A percentile compares a stretch with the other conserved stretches of the same genome.
Conservation (phyloP, 305 asterid species). For the Fraxinus dipetala region DNA sequence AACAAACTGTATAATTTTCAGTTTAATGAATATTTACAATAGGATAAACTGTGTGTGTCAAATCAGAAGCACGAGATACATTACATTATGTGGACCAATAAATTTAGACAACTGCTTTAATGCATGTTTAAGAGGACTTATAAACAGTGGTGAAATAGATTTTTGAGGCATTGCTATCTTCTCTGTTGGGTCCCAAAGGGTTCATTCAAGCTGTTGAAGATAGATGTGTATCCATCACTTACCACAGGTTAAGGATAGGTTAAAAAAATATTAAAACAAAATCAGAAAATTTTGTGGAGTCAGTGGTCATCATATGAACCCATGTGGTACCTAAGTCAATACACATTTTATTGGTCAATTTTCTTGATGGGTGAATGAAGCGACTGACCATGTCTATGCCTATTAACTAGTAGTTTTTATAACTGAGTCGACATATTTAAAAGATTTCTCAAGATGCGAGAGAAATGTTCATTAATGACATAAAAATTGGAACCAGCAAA, state of each 20-base stretch:
- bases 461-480: too few relatives aligned
- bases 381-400: background rate
- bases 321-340: too few relatives aligned
- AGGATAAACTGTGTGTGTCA: background rate
- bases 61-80: slow-evolving; percentile 24
- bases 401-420: background rate
- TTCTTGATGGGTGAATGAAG: background rate
- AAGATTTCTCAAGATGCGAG: too few relatives aligned
- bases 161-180: slow-evolving; percentile 55
- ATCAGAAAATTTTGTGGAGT: too few relatives aligned
- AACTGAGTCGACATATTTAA: background rate
- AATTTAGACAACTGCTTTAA: too few relatives aligned
- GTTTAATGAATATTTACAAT: background rate
- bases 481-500: too few relatives aligned
- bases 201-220: slow-evolving; percentile 67
- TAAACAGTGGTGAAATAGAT: too few relatives aligned
- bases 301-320: background rate
- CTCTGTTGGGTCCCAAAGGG: slow-evolving; percentile 67
- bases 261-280: too few relatives aligned
- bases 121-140: too few relatives aligned
- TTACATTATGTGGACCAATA: too few relatives aligned
- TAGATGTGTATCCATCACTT: slow-evolving; percentile 32
- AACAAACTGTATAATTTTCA: too few relatives aligned
- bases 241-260: background rate
- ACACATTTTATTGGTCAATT: background rate